These are phyloP conservation scores for Tolypocladium endophyticum DNA, from an alignment of 2,329 filamentous ascomycete species.

Conservation along the genomic window DNA sequence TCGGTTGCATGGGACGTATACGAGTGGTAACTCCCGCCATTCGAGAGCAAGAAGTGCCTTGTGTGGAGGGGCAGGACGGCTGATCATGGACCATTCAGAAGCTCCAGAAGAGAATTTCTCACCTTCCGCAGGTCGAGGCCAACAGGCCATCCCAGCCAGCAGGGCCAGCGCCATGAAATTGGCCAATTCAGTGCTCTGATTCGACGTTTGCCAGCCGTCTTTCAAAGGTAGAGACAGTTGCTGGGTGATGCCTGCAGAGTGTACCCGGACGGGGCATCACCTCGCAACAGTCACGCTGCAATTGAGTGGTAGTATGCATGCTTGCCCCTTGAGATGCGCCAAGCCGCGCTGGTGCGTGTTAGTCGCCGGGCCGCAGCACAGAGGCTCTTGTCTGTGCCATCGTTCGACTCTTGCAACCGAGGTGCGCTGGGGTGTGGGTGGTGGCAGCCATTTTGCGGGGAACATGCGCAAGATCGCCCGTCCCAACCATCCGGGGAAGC, in stretches of 20 bases:
- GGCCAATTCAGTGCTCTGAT: not conserved
- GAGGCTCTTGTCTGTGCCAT: not conserved
- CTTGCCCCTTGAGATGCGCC: not conserved
- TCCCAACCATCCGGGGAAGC: not conserved
- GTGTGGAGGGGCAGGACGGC: slow-evolving; percentile 7
- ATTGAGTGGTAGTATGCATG: not conserved
- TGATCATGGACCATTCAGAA: slow-evolving; percentile 13
- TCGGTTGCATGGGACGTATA: not conserved
- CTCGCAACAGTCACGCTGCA: not conserved
- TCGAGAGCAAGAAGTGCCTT: slow-evolving; percentile 3
- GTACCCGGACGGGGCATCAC: not conserved
- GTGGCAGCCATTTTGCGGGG: not conserved
- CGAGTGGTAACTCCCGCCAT: not conserved
- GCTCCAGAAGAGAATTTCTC: slow-evolving; percentile 4
- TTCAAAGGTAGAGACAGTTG: not conserved
- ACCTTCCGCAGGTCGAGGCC: slow-evolving; percentile 8
- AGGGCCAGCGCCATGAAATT: not conserved
- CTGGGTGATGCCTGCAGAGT: not conserved
- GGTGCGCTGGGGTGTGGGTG: not conserved
- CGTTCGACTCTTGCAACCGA: not conserved
- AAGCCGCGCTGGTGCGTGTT: not conserved
- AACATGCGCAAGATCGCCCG: not conserved
- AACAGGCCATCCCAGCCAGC: not conserved
- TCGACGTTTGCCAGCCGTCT: not conserved
- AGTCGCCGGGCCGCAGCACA: not conserved